phyloP scores from a whole-genome alignment of 2,329 filamentous ascomycete species.

The Colletotrichum sp. region DNA sequence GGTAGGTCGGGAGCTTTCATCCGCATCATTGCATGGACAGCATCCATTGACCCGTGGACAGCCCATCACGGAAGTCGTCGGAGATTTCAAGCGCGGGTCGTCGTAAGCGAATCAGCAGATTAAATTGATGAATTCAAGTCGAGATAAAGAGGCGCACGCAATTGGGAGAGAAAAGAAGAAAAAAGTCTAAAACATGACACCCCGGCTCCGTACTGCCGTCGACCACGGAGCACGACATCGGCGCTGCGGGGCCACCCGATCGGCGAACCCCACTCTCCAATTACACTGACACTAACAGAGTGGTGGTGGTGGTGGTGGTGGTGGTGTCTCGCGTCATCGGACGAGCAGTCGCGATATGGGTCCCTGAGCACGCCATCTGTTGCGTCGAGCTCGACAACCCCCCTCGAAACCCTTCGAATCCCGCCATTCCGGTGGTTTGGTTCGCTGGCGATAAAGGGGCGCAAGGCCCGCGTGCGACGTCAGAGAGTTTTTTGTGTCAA shows the following conservation, averaged over 20 bases:
- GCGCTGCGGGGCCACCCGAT: background rate
- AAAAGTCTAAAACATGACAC: background rate
- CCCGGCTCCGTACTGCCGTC: background rate
- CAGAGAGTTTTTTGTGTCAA: background rate
- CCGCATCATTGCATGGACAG: background rate
- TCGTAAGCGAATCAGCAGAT: background rate
- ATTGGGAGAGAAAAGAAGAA: background rate
- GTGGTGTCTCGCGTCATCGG: conserved; percentile 20
- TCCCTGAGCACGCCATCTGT: conserved; percentile 21
- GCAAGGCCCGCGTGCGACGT: background rate
- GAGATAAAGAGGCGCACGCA: background rate
- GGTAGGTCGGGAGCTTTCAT: background rate
- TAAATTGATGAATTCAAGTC: background rate
- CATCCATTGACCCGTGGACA: background rate
- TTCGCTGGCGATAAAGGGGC: background rate
- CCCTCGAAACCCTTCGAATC: background rate
- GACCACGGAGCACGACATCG: conserved; percentile 8
- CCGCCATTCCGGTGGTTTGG: background rate
- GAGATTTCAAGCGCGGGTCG: background rate
- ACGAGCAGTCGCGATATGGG: conserved; percentile 20
- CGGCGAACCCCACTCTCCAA: background rate
- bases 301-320: background rate
- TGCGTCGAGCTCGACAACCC: conserved; percentile 16
- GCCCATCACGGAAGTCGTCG: background rate
- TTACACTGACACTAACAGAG: background rate